Base-by-base conservation (phyloP, 2,329 filamentous ascomycete genomes). In the Talaromyces sp. region DNA sequence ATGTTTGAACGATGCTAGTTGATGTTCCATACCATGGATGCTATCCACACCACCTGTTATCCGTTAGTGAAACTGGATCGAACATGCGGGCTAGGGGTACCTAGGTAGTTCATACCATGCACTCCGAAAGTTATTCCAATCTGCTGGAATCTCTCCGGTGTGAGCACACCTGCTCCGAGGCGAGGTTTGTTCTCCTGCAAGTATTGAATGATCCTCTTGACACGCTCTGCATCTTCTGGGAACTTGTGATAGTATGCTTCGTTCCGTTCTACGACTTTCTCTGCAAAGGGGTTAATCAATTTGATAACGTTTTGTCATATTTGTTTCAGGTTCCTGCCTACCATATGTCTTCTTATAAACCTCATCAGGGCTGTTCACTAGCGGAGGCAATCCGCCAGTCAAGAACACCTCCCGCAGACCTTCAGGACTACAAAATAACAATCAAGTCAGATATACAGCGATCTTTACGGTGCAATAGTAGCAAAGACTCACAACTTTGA, bases 351-450 rank as follows among this genome's bases (percentile, higher is more conserved):
- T 81, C 53, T 79, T 70, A 72, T 97, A 96, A 33, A 96, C 87
- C 43, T 89, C 80, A 54, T 93, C 89, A 0, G 90, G 82, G 0
- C 80, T 79, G 60, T 83, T 83, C 54, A 88, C 85, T 10, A 96
- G 77, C 0, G 93, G 89, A 13, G 90, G 88, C 45, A 97, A 78
- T 0, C 93, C 93, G 37, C 93, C 93, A 10, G 89, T 89, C 35
- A 92, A 80, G 69, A 96, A 97, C 22, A 85, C 84, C 75, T 97
- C 93, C 31, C 85, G 84, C 22, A 97, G 74, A 1, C 89, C 88
- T 58, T 91, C 82, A 0, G 90, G 89, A 65, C 84, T 77, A 54
- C 53, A 51, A 17, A 37, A 53, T n/a, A 57, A 45, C 6, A 56
- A 10, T 40, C 21, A 19, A 28, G 13, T 53, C 31, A 53, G 19